phyloP scores from a whole-genome alignment of 2,329 filamentous ascomycete genomes.

The Hypoxylon sp. region DNA sequence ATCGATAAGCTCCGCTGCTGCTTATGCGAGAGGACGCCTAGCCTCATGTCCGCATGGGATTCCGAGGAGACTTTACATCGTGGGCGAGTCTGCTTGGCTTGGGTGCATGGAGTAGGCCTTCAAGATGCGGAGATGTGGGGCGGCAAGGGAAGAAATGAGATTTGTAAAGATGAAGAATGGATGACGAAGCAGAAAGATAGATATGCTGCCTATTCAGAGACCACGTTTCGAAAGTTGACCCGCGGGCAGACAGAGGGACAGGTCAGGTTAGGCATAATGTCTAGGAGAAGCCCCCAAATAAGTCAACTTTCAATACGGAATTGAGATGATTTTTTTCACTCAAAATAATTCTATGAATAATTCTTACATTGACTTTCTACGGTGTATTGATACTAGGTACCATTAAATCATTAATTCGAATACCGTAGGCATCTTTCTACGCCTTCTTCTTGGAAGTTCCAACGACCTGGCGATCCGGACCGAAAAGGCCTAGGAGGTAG shows the following conservation, averaged over 20 bases:
- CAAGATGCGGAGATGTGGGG: no score
- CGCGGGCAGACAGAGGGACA: no score
- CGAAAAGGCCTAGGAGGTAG: slow-evolving; percentile 52
- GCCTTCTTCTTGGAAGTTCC: slow-evolving; percentile 41
- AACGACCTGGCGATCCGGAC: slow-evolving; percentile 35
- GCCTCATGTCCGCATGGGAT: no score
- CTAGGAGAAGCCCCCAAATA: neutral
- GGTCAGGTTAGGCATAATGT: neutral
- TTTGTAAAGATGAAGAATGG: no score
- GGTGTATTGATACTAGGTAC: neutral
- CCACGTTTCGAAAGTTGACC: neutral
- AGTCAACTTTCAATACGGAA: neutral
- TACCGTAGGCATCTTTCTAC: slow-evolving; percentile 24
- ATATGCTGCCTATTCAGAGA: neutral
- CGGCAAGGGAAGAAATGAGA: no score
- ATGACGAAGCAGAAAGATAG: neutral
- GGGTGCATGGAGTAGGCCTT: no score
- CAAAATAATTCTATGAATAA: neutral
- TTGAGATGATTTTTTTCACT: neutral
- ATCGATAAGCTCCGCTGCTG: no score
- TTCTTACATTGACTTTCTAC: neutral
- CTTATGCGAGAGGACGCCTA: no score
- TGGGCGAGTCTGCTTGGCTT: no score
- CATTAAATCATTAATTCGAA: neutral
- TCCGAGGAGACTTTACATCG: no score